A percentile compares a stretch with the other conserved stretches of the same genome.
These are phyloP conservation scores for Cyphellophora attinorum DNA, from an alignment of 2,329 filamentous ascomycete genomes.

Conservation along the genomic window DNA sequence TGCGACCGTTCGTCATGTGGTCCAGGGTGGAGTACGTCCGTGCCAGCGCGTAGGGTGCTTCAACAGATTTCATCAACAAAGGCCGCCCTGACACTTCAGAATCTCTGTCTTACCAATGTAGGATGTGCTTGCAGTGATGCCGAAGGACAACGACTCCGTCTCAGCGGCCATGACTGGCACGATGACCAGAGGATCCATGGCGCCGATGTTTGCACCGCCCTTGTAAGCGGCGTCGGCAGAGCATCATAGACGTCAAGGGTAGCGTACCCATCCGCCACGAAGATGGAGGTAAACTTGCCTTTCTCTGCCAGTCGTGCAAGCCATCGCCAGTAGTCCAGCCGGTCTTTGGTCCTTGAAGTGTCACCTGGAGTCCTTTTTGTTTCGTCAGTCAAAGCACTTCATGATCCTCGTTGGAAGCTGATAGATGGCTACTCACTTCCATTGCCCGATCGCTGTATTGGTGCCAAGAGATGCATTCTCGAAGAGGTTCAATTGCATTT, in stretches of 20 bases:
- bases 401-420: no score
- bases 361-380: no score
- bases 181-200: conserved; percentile 52
- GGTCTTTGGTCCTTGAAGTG: no score
- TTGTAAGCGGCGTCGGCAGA: conserved; percentile 27
- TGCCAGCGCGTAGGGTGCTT: conserved; percentile 59
- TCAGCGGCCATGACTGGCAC: conserved; percentile 59
- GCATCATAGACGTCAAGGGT: conserved; percentile 27
- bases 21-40: conserved; percentile 55
- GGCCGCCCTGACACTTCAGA: no score
- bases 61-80: no score
- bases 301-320: conserved; percentile 39
- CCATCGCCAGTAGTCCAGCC: no score
- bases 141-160: conserved; percentile 58
- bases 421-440: no score
- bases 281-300: conserved; percentile 41
- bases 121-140: conserved; percentile 57
- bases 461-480: no score
- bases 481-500: no score
- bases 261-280: conserved; percentile 31
- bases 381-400: no score
- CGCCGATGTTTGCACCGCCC: conserved; percentile 32
- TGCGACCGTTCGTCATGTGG: conserved; percentile 55
- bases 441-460: no score
- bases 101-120: no score